Conservation (phyloP, 805 yeast species). For the Maudiozyma serrabonitensis region DNA sequence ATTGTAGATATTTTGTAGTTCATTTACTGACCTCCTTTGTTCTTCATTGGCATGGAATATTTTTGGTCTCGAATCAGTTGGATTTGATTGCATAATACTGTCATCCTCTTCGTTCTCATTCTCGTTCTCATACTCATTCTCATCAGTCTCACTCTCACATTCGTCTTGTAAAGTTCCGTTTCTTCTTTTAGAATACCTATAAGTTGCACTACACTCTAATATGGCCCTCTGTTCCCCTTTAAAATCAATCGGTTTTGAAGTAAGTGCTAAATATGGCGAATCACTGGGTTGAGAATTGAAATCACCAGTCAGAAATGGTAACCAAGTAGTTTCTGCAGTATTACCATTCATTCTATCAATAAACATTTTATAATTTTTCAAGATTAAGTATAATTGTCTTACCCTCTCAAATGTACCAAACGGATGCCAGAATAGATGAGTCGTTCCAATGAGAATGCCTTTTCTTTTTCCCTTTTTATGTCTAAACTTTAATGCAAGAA, state of each 20-base stretch:
- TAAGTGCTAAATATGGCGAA: conserved; percentile 66
- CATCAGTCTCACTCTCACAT: conserved; percentile 38
- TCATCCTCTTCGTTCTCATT: conserved; percentile 33
- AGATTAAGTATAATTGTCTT: conserved; percentile 61
- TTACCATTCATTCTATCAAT: conserved; percentile 31
- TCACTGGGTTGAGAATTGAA: conserved; percentile 81
- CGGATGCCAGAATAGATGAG: conserved; percentile 94
- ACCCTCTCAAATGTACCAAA: conserved; percentile 83
- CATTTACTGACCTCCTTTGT: conserved; percentile 34
- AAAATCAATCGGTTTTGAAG: conserved; percentile 51
- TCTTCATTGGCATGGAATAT: conserved; percentile 37
- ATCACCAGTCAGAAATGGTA: conserved; percentile 72
- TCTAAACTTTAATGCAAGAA: conserved; percentile 43
- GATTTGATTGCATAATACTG: conserved; percentile 38
- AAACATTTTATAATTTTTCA: conserved; percentile 47
- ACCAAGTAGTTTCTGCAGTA: conserved; percentile 24
- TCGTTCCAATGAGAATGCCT: conserved; percentile 68
- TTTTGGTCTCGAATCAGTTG: conserved; percentile 50
- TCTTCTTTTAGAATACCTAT: conserved; percentile 39
- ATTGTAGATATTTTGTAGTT: conserved; percentile 48
- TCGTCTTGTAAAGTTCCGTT: conserved; percentile 25
- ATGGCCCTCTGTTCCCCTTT: conserved; percentile 41
- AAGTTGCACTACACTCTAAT: conserved; percentile 51
- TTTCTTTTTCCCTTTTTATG: conserved; percentile 31
- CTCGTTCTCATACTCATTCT: conserved; percentile 27